These are phyloP conservation scores for Samsoniella hepiali DNA, from an alignment of 2,329 filamentous ascomycete species.

Conservation along the genomic window DNA sequence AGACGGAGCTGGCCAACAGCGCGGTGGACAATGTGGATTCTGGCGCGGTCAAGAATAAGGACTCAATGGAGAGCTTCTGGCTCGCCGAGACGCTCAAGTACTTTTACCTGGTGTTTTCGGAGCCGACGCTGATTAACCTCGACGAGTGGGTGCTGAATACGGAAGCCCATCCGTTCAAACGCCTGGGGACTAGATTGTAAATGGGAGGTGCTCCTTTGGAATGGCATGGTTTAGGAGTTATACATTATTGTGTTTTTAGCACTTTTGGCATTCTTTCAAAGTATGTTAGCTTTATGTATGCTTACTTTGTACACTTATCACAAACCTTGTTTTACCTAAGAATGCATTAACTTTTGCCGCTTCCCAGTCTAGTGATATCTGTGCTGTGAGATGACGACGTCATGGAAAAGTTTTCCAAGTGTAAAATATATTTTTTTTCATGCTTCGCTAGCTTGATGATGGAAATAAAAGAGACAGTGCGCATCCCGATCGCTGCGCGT, in stretches of 20 bases:
- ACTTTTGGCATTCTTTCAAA: background rate
- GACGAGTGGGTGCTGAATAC: conserved; percentile 66
- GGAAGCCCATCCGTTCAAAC: conserved; percentile 46
- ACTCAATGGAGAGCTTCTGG: conserved; percentile 73
- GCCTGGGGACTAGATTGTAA: conserved; percentile 21
- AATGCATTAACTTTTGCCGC: too few species aligned
- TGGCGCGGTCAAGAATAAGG: conserved; percentile 35
- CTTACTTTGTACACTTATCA: background rate
- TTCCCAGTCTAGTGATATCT: background rate
- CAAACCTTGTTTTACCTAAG: too few species aligned
- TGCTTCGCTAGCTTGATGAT: conserved; percentile 2
- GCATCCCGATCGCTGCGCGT: background rate
- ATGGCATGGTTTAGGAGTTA: background rate
- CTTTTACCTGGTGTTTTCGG: conserved; percentile 69
- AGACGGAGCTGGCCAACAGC: conserved; percentile 47
- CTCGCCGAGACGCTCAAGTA: conserved; percentile 73
- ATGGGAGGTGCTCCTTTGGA: too few species aligned
- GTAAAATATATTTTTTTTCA: background rate
- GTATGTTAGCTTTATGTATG: background rate
- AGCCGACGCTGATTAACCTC: conserved; percentile 58
- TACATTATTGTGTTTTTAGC: background rate
- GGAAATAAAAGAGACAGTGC: background rate
- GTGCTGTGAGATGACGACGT: background rate
- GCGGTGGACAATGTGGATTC: conserved; percentile 41
- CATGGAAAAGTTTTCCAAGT: background rate